Base-by-base conservation (phyloP, 106 monocot species). In the Apostasia ramifera region DNA sequence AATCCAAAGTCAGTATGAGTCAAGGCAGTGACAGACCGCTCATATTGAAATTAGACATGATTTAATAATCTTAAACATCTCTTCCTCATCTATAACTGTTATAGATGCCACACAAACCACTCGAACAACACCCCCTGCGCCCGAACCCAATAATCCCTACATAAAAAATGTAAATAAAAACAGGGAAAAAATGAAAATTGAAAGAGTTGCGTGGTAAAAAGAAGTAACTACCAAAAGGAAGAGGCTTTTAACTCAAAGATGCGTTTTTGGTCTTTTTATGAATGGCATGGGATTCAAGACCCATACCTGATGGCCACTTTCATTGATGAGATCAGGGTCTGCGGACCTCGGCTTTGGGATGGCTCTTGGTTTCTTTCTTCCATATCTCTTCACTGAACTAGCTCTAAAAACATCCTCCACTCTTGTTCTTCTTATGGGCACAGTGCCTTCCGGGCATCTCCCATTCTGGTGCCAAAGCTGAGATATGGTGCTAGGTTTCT, bases 401-500 rank as follows among this genome's bases (percentile, higher is more conserved):
- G 84, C 81, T 67, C 84, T 81, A 0, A 84, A 58, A 14, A 89
- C 61, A 70, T 89, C 89, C 47, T 89, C 85, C 49, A 44, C 69
- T 66, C 44, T 89, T n/a, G 84, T 89, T 66, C 89, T 84, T 69
- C 89, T 77, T 44, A 89, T 82, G 3, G 89, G 89, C 42, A 89
- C 75, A 5, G 89, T 89, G 65, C 75, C 56, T 54, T 77, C 74
- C 2, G 89, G 85, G 74, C 84, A 89, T 44, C 55, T 76, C 56
- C 89, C 85, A 26, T 72, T 80, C 37, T 68, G 46, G 61, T 85
- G 84, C 84, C 84, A 88, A 49, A 77, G 64, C 43, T 88, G 84
- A 12, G 71, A 38, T 15, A 78, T 80, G n/a, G 39, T 57, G 3
- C 48, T 74, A 1, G 8, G 5, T 50, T 50, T 9, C 62, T 62